Evolutionary conservation across 495 filamentous ascomycete species (phyloP), one percentile per base, ranked within the genome.

Genomic region (Aspergillus biplanus): DNA sequence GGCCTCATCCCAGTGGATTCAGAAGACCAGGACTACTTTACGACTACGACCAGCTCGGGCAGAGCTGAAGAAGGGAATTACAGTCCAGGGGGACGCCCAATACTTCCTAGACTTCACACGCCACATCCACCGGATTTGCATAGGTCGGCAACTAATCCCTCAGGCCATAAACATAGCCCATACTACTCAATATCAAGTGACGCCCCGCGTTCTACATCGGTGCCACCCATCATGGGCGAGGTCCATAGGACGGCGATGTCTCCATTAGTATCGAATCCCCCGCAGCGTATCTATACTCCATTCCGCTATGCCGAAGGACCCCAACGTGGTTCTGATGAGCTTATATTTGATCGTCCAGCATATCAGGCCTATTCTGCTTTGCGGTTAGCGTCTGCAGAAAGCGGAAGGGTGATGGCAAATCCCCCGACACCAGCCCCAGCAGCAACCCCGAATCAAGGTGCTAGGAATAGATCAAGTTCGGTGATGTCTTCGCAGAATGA

Each of bases 1-100:
- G 78, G 76, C 0, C 52, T 77, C 47, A 77, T 75, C 62, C 75
- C 76, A 0, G 73, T 79, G 18, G 72, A 72, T 21, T 61, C 67
- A 27, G 74, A 77, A 52, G 62, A 27, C 21, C 21, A 71, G 12
- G 42, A 15, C 11, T 53, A 58, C 57, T 3, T 33, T 44, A n/a
- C 39, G 58, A 16, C 68, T 8, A 7, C 70, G 27, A 42, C 61
- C 31, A 27, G 50, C 12, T 56, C 61, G 16, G 71, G 72, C 16
- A 71, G 74, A 16, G 59, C 54, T 16, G 67, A 71, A 52, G 73
- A 75, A 62, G 59, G 74, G 52, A 70, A 69, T 34, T 83, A 80
- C 56, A 85, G 82, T 49, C 75, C 81, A 18, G 82, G 81, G 33
- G 82, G 82, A n/a, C 75, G 82, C 7, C 81, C 82, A 15, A 73